Base-by-base conservation (phyloP, 305 asterid species). In the Fraxinus ornus region DNA sequence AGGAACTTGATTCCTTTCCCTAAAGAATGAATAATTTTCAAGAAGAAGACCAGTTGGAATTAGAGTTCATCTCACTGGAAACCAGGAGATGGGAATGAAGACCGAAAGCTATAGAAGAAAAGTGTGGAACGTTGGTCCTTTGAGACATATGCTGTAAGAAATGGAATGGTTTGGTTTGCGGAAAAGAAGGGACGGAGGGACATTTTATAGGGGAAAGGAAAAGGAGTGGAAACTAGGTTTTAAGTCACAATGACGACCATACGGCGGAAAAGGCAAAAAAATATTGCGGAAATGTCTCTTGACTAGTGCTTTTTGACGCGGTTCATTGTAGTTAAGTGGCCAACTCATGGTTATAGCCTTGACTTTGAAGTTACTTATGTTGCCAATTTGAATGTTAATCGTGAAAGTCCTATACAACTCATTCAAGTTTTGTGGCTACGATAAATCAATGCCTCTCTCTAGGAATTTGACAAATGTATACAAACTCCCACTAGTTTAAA, bases 31-130 rank as follows among this genome's bases (percentile, higher is more conserved):
- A 4, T 15, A 52, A 52, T 8, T 52, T 17, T 52, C 62, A 91
- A 86, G 90, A 80, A 28, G 0, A 86, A 49, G 85, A 82, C 92
- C 94, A 93, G 75, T 94, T 89, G 89, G 98, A 89, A 35, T 49
- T 88, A 5, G 93, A 89, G 92, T 26, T 84, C 95, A 92, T 92
- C 93, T 94, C 94, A 92, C 96, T 94, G 95, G 97, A 92, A 26
- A 94, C 93, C 93, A 93, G 94, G 95, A 94, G 95, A 92, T 92
- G 98, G 77, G 98, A 93, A 26, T 92, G 98, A 32, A 89, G 91
- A 79, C 89, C 90, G 44, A 91, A 92, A 72, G 98, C 98, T 28
- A 91, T 83, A 78, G 97, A 92, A n/a, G 97, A 87, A 33, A 91
- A 94, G 84, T 93, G 98, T 36, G 98, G 98, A 21, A 90, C 85